These are phyloP conservation scores for Simplicillium sp. DNA, from an alignment of 2,329 filamentous ascomycete genomes.

Conservation along the genomic window DNA sequence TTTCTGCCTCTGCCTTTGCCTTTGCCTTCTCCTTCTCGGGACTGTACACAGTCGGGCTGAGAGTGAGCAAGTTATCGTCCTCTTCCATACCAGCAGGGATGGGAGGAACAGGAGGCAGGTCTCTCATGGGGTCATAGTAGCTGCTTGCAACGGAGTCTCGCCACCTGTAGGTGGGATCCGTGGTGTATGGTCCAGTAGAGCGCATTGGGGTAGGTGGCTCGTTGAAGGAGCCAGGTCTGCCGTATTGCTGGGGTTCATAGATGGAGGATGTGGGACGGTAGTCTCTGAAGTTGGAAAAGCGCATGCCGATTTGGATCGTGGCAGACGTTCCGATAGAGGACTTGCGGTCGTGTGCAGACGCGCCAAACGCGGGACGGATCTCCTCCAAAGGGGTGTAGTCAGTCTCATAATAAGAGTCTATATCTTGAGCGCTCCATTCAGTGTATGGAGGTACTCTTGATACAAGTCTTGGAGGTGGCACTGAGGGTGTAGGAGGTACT, in stretches of 20 bases:
- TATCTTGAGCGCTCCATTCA: too few relatives aligned
- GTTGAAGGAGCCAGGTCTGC: background rate
- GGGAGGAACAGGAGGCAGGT: constrained; percentile 25
- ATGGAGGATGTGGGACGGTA: constrained; percentile 11
- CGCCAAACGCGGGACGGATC: background rate
- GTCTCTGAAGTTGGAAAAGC: constrained; percentile 51
- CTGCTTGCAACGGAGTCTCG: too few relatives aligned
- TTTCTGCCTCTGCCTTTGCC: constrained; percentile 2
- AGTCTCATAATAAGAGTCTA: too few relatives aligned
- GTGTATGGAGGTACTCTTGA: too few relatives aligned
- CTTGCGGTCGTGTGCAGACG: constrained; percentile 35
- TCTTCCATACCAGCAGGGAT: constrained; percentile 8
- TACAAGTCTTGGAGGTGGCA: constrained; percentile 13
- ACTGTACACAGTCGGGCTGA: constrained; percentile 45
- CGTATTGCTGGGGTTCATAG: background rate
- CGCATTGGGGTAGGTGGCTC: background rate
- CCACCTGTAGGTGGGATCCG: too few relatives aligned
- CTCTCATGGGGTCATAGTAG: background rate
- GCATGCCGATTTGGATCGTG: constrained; percentile 62
- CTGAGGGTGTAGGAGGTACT: background rate
- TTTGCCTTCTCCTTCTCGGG: constrained; percentile 17
- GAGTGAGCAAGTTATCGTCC: constrained; percentile 23
- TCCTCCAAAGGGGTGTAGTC: background rate
- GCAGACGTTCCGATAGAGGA: constrained; percentile 57
- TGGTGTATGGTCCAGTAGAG: too few relatives aligned